Evolutionary conservation across 352 stramenopile genomes (phyloP), one percentile per base, ranked within the genome.

Genomic region (Phytophthora sojae): DNA sequence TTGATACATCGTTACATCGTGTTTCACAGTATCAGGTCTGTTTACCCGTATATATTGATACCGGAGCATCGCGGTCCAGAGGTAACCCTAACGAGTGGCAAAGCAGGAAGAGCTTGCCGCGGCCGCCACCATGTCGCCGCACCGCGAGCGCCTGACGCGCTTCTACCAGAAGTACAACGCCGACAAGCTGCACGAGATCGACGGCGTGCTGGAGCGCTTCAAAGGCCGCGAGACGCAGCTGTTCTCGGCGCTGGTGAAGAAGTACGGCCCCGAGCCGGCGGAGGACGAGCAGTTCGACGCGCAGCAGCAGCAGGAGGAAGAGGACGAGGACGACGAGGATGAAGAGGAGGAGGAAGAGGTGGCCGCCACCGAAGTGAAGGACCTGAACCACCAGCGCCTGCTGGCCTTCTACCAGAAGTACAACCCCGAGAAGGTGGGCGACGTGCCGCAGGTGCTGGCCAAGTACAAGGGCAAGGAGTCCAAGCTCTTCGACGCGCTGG

Each of bases 121-220:
- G 6, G 30, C 12, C 21, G 45, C 8, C 35, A 70, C 6, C 47
- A 93, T 91, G 85, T 79, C 83, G 49, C 69, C 84, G 54, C 74
- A 89, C 50, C 85, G 77, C 62, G 85, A 89, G 68, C 88, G 88
- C 44, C 65, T 95, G 32, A 81, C 81, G 77, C 85, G 86, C 61
- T 95, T 95, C 82, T 95, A 95, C 74, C 78, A 80, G 51, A 94
- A 95, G 77, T 94, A 95, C 76, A 95, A 94, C 65, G 70, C 82
- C 17, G 81, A 93, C 67, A 95, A 95, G 82, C 73, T 93, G 69
- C 74, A 92, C 51, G 88, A 95, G 71, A 89, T 94, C 55, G 85
- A 95, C n/a, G 79, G 85, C 49, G 82, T 93, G 65, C 69, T 95
- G 60, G 86, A 93, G 75, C 86, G 85, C 29, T 95, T 91, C 66